Percentiles rank a stretch among this genome's conserved stretches.
Evolutionary conservation across 31 red algal species (phyloP).

Genomic region (Odonthalia washingtoniensis): DNA sequence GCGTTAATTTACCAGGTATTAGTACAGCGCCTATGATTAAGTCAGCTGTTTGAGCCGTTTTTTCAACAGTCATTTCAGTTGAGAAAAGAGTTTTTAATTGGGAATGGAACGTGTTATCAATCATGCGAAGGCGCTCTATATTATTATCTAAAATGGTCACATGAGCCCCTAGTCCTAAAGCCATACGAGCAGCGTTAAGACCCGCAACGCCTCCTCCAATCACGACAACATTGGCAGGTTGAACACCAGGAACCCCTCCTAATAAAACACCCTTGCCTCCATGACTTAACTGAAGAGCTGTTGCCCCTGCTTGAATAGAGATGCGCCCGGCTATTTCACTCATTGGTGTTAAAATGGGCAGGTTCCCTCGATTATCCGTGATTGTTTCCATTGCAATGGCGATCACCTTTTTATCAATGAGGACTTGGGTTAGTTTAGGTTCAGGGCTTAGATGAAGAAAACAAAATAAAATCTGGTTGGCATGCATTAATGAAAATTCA

Average conservation of each 20-base stretch:
- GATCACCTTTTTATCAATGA: constrained; percentile 19
- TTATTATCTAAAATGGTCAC: constrained; percentile 48
- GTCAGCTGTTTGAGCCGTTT: constrained; percentile 14
- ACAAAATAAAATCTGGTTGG: constrained; percentile 36
- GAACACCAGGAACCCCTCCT: constrained; percentile 52
- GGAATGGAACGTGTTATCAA: constrained; percentile 27
- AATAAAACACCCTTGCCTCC: constrained; percentile 49
- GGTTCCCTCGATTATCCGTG: neutral
- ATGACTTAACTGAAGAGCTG: neutral
- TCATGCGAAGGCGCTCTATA: neutral
- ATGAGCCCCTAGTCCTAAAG: constrained; percentile 44
- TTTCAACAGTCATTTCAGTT: neutral
- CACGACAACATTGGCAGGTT: constrained; percentile 26
- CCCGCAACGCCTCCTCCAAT: constrained; percentile 49
- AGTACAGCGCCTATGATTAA: constrained; percentile 52
- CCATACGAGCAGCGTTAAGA: constrained; percentile 42
- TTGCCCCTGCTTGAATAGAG: constrained; percentile 37
- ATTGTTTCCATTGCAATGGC: constrained; percentile 50
- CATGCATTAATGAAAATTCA: constrained; percentile 24
- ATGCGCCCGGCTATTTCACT: constrained; percentile 49
- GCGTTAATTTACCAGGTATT: constrained; percentile 36
- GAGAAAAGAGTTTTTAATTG: constrained; percentile 21
- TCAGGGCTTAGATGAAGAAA: constrained; percentile 46
- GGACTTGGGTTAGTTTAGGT: constrained; percentile 10
- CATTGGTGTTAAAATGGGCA: constrained; percentile 49